These are phyloP conservation scores for Aspergillus tanneri DNA, from an alignment of 2,329 filamentous ascomycete species.

Conservation along the genomic window DNA sequence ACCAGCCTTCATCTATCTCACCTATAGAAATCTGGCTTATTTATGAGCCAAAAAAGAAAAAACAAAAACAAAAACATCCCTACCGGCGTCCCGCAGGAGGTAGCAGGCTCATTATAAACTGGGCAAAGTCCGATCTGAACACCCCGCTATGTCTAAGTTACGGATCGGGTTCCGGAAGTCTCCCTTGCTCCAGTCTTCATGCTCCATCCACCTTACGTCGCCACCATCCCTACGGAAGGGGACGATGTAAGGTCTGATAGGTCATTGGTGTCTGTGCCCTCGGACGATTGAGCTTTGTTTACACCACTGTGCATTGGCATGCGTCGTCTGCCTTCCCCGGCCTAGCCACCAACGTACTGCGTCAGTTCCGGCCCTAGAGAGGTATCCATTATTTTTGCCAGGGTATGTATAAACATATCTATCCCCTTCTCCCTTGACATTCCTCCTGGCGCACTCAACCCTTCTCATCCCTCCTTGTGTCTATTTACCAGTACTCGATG, in stretches of 20 bases:
- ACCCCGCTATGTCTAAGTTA: constrained; percentile 8
- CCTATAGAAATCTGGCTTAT: too few relatives aligned
- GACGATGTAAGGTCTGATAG: constrained; percentile 43
- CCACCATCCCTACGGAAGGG: constrained; percentile 36
- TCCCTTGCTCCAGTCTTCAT: constrained; percentile 35
- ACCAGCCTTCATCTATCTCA: too few relatives aligned
- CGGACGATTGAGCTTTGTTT: constrained; percentile 36
- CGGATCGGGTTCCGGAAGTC: constrained; percentile 20
- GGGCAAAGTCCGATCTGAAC: background rate
- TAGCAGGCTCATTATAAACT: background rate
- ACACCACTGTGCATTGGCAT: constrained; percentile 39
- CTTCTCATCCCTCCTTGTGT: constrained; percentile 10
- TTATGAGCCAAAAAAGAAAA: too few relatives aligned
- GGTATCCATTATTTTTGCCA: constrained; percentile 20
- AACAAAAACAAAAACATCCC: too few relatives aligned
- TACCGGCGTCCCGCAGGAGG: too few relatives aligned
- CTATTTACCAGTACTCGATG: constrained; percentile 13
- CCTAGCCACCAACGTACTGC: constrained; percentile 31
- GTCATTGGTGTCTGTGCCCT: constrained; percentile 35
- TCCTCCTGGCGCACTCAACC: constrained; percentile 12
- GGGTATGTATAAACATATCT: constrained; percentile 37
- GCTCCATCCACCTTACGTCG: constrained; percentile 28
- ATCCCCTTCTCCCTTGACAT: constrained; percentile 28
- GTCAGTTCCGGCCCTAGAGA: constrained; percentile 6
- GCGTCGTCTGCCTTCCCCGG: constrained; percentile 28